phyloP scores from a whole-genome alignment of 2,329 filamentous ascomycete species.

The Zasmidium citrigriseum region DNA sequence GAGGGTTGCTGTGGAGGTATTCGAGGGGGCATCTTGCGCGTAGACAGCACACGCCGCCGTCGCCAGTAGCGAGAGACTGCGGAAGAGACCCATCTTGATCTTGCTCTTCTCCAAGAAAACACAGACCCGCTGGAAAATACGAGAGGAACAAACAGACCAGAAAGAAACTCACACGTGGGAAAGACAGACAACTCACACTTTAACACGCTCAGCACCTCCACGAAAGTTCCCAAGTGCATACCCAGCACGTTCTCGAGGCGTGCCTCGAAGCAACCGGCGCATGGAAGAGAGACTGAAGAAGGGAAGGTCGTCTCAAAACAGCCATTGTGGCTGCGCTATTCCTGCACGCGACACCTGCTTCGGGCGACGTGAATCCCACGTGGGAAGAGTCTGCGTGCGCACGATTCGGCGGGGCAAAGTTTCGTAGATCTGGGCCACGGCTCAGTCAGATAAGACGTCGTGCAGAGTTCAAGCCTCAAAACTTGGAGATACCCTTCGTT shows the following conservation, averaged over 20 bases:
- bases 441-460: neutral
- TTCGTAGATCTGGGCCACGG: neutral
- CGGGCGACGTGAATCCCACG: neutral
- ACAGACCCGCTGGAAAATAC: no score
- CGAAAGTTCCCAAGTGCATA: no score
- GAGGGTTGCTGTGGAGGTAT: conserved; percentile 12
- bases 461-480: neutral
- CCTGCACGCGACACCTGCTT: neutral
- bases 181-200: no score
- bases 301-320: neutral
- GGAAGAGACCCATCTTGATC: neutral
- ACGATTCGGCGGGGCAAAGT: neutral
- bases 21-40: neutral
- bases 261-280: no score
- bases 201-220: no score
- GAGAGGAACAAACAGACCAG: no score
- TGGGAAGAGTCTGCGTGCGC: neutral
- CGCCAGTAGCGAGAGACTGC: neutral
- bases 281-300: no score
- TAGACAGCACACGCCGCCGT: neutral
- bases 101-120: no score
- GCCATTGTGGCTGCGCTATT: neutral
- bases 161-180: no score
- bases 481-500: neutral
- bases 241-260: no score